Percentiles rank a stretch among this genome's conserved stretches.
Evolutionary conservation across 495 filamentous ascomycete species (phyloP).

Genomic region (Xylaria acuta): DNA sequence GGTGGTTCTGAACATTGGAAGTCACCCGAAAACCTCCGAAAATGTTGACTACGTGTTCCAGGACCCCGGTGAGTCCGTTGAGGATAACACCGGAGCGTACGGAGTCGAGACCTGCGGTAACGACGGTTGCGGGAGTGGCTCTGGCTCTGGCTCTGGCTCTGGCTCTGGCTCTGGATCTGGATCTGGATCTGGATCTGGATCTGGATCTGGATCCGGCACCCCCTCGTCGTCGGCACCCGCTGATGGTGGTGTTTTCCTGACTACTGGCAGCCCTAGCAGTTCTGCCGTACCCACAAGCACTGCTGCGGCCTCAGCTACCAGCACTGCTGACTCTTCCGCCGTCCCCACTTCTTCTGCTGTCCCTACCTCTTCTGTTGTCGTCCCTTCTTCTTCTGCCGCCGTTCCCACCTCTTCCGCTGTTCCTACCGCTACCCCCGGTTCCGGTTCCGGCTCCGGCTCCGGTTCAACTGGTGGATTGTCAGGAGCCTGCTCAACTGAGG

Average conservation of each 20-base stretch:
- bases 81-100: slow-evolving; percentile 40
- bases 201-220: slow-evolving; percentile 12
- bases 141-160: slow-evolving; percentile 24
- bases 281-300: slow-evolving; percentile 22
- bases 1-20: slow-evolving; percentile 77
- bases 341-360: slow-evolving; percentile 27
- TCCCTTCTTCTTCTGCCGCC: slow-evolving; percentile 25
- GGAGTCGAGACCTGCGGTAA: slow-evolving; percentile 35
- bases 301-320: slow-evolving; percentile 25
- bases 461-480: slow-evolving; percentile 32
- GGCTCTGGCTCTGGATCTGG: slow-evolving; percentile 24
- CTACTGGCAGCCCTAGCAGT: slow-evolving; percentile 19
- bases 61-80: slow-evolving; percentile 61
- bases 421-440: slow-evolving; percentile 30
- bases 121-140: slow-evolving; percentile 32
- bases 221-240: slow-evolving; percentile 12
- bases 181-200: slow-evolving; percentile 23
- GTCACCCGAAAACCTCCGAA: slow-evolving; percentile 60
- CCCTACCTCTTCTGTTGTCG: slow-evolving; percentile 18
- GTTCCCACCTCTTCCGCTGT: slow-evolving; percentile 26
- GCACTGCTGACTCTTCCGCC: slow-evolving; percentile 27
- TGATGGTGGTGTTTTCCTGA: slow-evolving; percentile 35
- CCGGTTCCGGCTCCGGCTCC: slow-evolving; percentile 32
- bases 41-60: slow-evolving; percentile 57
- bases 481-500: slow-evolving; percentile 49